These are phyloP conservation scores for Pisolithus orientalis DNA, from an alignment of 768 basidiomycete genomes.

Conservation along the genomic window DNA sequence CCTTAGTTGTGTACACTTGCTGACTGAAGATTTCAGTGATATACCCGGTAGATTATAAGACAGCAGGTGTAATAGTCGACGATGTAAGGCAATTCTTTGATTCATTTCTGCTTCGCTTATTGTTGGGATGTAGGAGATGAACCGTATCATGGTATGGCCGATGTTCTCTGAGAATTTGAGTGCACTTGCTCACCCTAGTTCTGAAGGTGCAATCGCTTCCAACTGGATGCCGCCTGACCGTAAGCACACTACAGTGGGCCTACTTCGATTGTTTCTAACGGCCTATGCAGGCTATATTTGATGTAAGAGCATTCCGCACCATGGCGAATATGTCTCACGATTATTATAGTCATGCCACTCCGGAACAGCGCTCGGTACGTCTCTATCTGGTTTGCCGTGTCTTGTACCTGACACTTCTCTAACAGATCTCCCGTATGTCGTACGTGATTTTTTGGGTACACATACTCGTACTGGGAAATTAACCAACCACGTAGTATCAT, in stretches of 20 bases:
- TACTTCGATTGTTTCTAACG: background rate
- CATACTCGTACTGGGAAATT: background rate
- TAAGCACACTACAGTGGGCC: slow-evolving; percentile 9
- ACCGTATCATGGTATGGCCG: slow-evolving; percentile 34
- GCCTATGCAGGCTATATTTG: slow-evolving; percentile 36
- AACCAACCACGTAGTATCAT: slow-evolving; percentile 40
- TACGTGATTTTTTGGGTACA: slow-evolving; percentile 3
- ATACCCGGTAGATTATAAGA: slow-evolving; percentile 83
- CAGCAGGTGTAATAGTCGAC: slow-evolving; percentile 72
- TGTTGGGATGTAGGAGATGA: slow-evolving; percentile 27
- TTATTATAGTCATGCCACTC: slow-evolving; percentile 40
- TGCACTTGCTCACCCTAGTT: background rate
- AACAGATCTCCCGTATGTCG: slow-evolving; percentile 24
- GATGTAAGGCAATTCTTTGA: slow-evolving; percentile 41
- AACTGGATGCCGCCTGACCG: slow-evolving; percentile 61
- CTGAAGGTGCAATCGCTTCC: slow-evolving; percentile 47
- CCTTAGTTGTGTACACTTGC: background rate
- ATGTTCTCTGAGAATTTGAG: background rate
- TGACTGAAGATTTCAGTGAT: slow-evolving; percentile 47
- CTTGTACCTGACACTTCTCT: background rate
- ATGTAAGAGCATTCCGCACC: slow-evolving; percentile 31
- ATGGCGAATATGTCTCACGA: background rate
- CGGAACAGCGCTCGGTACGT: slow-evolving; percentile 39
- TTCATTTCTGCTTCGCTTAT: background rate
- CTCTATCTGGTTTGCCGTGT: background rate